Evolutionary conservation across 441 rosid species (phyloP).

Genomic region (Gossypium gossypioides): DNA sequence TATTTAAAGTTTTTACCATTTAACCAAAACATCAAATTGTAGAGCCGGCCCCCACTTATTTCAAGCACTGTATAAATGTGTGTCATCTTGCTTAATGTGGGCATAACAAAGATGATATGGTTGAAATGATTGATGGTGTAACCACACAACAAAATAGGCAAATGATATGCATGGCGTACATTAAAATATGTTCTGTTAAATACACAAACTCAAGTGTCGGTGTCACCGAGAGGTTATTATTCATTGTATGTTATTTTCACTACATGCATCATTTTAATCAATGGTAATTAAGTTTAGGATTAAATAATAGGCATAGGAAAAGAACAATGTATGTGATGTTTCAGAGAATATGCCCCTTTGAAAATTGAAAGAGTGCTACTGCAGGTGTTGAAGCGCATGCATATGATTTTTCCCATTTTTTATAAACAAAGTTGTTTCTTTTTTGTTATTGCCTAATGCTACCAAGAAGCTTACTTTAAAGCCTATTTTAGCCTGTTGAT

Average conservation of each 20-base stretch:
- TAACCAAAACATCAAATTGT: background rate
- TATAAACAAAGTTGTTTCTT: background rate
- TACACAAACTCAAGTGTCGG: slow-evolving; percentile 1
- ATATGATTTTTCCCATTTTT: background rate
- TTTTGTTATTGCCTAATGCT: background rate
- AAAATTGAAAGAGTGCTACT: background rate
- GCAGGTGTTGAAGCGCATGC: slow-evolving; percentile 3
- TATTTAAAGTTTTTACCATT: background rate
- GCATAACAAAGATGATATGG: background rate
- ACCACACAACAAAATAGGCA: slow-evolving; percentile 1
- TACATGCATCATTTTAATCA: background rate
- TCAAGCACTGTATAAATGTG: background rate
- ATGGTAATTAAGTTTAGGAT: background rate
- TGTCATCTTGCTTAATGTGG: background rate
- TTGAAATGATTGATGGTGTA: background rate
- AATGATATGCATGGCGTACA: background rate
- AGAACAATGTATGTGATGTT: background rate
- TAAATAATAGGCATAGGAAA: background rate
- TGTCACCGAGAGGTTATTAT: background rate
- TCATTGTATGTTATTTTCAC: background rate
- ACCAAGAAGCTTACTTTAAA: background rate
- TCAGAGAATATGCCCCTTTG: background rate
- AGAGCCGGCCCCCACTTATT: background rate
- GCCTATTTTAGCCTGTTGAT: background rate
- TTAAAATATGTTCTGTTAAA: background rate